Evolutionary conservation across 768 basidiomycete genomes (phyloP), one percentile per base, ranked within the genome.

Genomic region (Termitomyces heimii): DNA sequence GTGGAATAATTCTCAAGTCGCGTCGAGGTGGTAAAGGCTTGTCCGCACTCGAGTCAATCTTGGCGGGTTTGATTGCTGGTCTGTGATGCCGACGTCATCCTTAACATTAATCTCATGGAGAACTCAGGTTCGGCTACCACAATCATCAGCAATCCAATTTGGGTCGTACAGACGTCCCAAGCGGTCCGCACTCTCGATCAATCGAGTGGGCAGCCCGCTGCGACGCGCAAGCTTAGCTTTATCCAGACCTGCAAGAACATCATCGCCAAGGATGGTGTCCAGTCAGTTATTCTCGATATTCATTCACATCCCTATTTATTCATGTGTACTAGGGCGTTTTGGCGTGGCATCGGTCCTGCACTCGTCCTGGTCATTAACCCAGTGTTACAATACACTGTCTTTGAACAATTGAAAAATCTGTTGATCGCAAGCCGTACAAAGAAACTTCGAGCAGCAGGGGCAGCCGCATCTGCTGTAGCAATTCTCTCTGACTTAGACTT

Each of bases 121-220:
- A 34, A 16, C n/a, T 20, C 61, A 92, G 95, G 94, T 39, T 88
- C 89, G 43, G 89, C 89, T 12, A 97, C 96, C 3, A 89, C 93
- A 4, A 71, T 96, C 61, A 79, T 92, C 60, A 89, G 85, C 68
- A 98, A 98, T 71, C 96, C 96, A 3, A 88, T 98, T 59, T 99
- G 97, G 97, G 94, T 97, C 48, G 79, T 98, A 22, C 94, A 98
- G 69, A 94, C 93, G 5, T 87, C 88, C 8, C 94, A 96, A 69
- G 86, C 89, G 9, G 86, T 89, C 32, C 80, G 77, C 50, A 84
- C 82, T 34, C 70, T 84, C 70, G 67, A 77, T 37, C 51, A 61
- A 40, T 54, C 62, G 12, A 62, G 62, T n/a, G 72, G 74, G 43
- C 62, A 70, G 12, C 57, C 67, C 29, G 68, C 69, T 22, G 58